phyloP scores from a whole-genome alignment of 306 rosid genomes.

The Ziziphus jujuba region DNA sequence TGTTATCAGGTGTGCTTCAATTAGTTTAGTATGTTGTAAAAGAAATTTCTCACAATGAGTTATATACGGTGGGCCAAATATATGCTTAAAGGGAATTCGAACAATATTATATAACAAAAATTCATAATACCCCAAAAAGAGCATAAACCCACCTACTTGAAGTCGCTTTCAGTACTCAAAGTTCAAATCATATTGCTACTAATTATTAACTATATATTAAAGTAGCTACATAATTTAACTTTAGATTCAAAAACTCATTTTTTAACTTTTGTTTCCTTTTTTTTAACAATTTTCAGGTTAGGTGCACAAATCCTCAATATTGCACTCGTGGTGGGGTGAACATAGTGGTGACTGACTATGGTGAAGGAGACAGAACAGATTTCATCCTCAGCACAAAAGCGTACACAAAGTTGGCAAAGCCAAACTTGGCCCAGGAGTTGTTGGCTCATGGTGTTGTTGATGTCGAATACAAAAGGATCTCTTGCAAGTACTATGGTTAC shows the following conservation, averaged over 20 bases:
- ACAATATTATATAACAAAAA: background rate
- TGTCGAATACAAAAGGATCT: slow-evolving; percentile 45
- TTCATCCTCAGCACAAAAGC: slow-evolving; percentile 51
- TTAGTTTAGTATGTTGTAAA: background rate
- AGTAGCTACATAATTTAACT: background rate
- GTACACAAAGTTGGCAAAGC: slow-evolving; percentile 34
- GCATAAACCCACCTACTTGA: background rate
- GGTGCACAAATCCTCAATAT: slow-evolving; percentile 41
- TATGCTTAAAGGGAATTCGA: background rate
- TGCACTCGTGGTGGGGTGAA: slow-evolving; percentile 41
- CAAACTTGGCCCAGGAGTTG: slow-evolving; percentile 20
- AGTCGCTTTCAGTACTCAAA: background rate
- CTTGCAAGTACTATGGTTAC: slow-evolving; percentile 50
- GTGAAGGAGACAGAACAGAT: slow-evolving; percentile 60
- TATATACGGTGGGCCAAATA: background rate
- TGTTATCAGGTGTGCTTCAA: slow-evolving; percentile 67
- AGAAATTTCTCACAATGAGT: background rate
- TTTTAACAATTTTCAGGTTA: slow-evolving; percentile 36
- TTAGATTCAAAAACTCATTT: background rate
- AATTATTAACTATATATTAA: background rate
- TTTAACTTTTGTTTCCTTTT: background rate
- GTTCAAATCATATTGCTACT: background rate
- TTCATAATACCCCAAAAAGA: background rate
- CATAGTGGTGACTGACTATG: slow-evolving; percentile 54
- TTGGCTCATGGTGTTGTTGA: slow-evolving; percentile 51